Evolutionary conservation across 306 rosid species (phyloP), one percentile per base, ranked within the genome.

Genomic region (Prunus mira): DNA sequence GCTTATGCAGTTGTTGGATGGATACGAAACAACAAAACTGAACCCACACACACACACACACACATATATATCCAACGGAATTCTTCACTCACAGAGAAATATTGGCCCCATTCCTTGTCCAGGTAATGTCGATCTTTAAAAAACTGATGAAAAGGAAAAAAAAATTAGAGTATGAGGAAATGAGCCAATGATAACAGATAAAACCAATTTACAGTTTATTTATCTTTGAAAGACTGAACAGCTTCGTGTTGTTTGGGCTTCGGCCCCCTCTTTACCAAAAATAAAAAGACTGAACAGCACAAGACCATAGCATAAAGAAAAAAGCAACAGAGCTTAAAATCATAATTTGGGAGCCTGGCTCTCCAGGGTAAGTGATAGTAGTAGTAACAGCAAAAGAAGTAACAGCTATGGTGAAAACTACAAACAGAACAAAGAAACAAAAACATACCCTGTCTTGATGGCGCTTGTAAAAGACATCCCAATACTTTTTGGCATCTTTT

Each of bases 61-160:
- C 2, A 63, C 1, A 28, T 9, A 43, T 15, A 66, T 71, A 69
- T 56, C 81, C 41, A 72, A 17, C 49, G 38, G 24, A 45, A 73
- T 73, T 38, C 24, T 75, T 45, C 68, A 86, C 99, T 92, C 83
- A 92, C 97, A 28, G 83, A 86, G 84, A 95, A 95, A 79, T 89
- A 88, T 63, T 79, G 86, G 34, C 97, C 97, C 97, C 97, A 92
- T 80, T 95, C 99, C 86, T 95, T 92, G 82, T 92, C 99, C 93
- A 92, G 84, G 87, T 90, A 89, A 77, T 95, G 97, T 50, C 97
- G 84, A 67, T 90, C 97, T 76, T 92, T 95, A 71, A 95, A 95
- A 84, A 95, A 95, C 97, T 95, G 87, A 63, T 7, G 19, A 27
- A 32, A 61, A 64, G 18, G 46, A 18, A 32, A 64, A 22, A 54